Conservation (phyloP, 768 basidiomycete genomes). For the Leccinum truebloodii region DNA sequence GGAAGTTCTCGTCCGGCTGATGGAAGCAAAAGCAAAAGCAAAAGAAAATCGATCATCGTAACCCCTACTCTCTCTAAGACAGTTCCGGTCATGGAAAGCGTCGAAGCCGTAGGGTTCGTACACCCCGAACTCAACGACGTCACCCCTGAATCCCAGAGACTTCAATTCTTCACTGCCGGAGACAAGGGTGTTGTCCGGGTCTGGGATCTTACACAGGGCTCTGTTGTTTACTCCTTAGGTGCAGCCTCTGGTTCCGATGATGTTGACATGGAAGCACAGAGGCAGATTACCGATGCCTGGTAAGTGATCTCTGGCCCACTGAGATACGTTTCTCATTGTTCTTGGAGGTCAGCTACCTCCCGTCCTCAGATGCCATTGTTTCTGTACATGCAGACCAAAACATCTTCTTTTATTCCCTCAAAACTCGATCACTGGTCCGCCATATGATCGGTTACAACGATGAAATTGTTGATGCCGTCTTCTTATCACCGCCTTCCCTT, state of each 20-base stretch:
- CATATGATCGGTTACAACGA: slow-evolving; percentile 98
- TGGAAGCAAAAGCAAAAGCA: slow-evolving; percentile 31
- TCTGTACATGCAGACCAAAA: slow-evolving; percentile 97
- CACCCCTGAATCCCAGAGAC: slow-evolving; percentile 29
- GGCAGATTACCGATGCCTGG: slow-evolving; percentile 83
- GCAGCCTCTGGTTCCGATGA: slow-evolving; percentile 34
- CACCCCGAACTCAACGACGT: slow-evolving; percentile 48
- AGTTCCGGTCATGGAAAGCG: slow-evolving; percentile 78
- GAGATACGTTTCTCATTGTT: slow-evolving; percentile 18
- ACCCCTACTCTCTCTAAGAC: slow-evolving; percentile 72
- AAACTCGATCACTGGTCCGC: slow-evolving; percentile 60
- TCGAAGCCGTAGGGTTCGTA: slow-evolving; percentile 83
- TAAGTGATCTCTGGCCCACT: slow-evolving; percentile 43
- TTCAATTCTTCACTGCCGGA: slow-evolving; percentile 87
- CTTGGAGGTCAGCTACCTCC: slow-evolving; percentile 58
- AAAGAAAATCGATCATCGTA: slow-evolving; percentile 46
- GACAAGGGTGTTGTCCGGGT: slow-evolving; percentile 84
- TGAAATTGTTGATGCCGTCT: slow-evolving; percentile 89
- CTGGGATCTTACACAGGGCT: slow-evolving; percentile 77
- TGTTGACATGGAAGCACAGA: slow-evolving; percentile 71
- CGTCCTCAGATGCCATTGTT: slow-evolving; percentile 61
- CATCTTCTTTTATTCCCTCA: slow-evolving; percentile 85
- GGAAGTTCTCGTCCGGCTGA: slow-evolving; percentile 3
- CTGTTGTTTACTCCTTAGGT: slow-evolving; percentile 60
- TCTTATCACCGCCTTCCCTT: slow-evolving; percentile 54